Evolutionary conservation across 331 rosid genomes (phyloP).

Genomic region (Cydonia oblonga): DNA sequence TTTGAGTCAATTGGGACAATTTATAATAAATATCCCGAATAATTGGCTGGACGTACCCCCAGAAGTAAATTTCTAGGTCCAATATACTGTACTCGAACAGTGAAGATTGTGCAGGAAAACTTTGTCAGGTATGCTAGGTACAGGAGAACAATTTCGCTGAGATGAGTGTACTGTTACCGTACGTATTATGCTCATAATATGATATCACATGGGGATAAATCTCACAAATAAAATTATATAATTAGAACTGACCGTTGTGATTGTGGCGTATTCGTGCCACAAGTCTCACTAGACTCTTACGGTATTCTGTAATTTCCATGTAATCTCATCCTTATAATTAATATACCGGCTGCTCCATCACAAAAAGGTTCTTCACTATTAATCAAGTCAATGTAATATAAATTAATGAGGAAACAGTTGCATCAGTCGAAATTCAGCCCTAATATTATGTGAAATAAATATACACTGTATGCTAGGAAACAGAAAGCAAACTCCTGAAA

Average conservation of each 20-base stretch:
- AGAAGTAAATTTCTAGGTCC: too few species aligned
- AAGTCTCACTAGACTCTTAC: too few species aligned
- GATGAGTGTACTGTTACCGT: too few species aligned
- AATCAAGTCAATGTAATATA: not conserved
- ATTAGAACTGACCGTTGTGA: too few species aligned
- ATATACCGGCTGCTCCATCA: not conserved
- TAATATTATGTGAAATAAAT: not conserved
- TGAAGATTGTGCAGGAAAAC: too few species aligned
- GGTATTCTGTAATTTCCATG: conserved; percentile 5
- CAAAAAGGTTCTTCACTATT: not conserved
- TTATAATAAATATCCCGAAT: not conserved
- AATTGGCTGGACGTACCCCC: not conserved
- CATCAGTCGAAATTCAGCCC: not conserved
- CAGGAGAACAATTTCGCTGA: not conserved
- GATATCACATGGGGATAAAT: too few species aligned
- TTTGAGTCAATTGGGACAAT: not conserved
- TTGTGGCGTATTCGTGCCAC: too few species aligned
- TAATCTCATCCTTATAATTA: not conserved
- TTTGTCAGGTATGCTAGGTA: too few species aligned
- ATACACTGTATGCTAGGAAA: not conserved
- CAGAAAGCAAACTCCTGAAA: not conserved
- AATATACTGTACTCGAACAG: too few species aligned
- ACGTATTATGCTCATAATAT: too few species aligned
- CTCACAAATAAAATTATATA: too few species aligned
- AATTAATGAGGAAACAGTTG: not conserved